Evolutionary conservation across 2,329 filamentous ascomycete genomes (phyloP), one percentile per base, ranked within the genome.

Genomic region (Aureobasidium leucospermi): DNA sequence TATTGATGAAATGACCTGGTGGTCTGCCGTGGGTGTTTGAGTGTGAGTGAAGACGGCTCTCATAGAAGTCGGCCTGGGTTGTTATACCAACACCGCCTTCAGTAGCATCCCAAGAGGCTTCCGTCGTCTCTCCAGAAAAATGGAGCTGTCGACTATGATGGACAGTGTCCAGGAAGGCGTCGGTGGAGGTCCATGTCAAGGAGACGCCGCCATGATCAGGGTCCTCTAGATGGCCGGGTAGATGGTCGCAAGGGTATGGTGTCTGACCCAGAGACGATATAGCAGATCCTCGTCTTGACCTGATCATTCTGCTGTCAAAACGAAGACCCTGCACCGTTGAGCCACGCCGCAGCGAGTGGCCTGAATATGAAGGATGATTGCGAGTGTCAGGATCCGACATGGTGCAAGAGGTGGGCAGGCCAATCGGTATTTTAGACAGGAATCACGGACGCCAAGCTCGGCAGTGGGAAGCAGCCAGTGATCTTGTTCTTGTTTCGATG

Each of bases 231-330:
- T 56, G 52, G 28, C 52, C 28, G 4, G 43, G 23, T 11, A 34
- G 42, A 23, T 48, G 38, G 10, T 58, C 55, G 23, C 55, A 58
- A 32, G 55, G 55, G 32, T 58, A 34, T 28, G 43, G 23, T 36
- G 42, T 31, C 19, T 58, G 55, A 28, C 15, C 29, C 43, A 48
- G 10, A 13, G 55, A 58, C 23, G 42, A 47, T 29, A 41, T 16
- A 34, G 55, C 55, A 23, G 42, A 58, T 7, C 43, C 55, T 19
- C 55, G 55, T 41, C 55, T 47, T 41, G 55, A 58, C 23, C 42
- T 46, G 43, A 47, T 58, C 55, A 58, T 58, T 48, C 55, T 47
- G 42, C 31, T 39, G 19, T 48, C 42, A 38, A 56, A 56, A 28
- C 52, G 41, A 46, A 46, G 41, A 29, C 52, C 41, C 16, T 46